Evolutionary conservation across 2,329 filamentous ascomycete species (phyloP).

Genomic region (Trichoderma sp.): DNA sequence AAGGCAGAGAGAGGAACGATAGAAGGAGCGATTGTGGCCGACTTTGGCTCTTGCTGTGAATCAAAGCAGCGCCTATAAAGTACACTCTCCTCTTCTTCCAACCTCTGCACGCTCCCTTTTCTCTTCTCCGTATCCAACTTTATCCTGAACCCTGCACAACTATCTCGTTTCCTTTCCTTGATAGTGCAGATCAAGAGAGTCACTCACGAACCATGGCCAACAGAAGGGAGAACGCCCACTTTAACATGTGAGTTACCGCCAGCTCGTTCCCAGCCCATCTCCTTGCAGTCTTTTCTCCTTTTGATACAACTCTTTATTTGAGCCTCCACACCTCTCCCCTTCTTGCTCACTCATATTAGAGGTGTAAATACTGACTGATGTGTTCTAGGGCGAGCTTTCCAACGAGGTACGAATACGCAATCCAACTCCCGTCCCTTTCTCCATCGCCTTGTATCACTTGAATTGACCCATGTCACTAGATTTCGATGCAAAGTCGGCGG

Average conservation of each 20-base stretch:
- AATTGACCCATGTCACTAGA: constrained; percentile 22
- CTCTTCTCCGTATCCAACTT: not conserved
- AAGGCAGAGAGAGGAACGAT: not conserved
- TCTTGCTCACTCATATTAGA: not conserved
- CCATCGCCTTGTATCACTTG: not conserved
- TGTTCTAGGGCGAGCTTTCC: constrained; percentile 16
- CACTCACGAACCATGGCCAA: not conserved
- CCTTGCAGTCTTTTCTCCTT: not conserved
- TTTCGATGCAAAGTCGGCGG: constrained; percentile 37
- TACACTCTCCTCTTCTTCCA: not conserved
- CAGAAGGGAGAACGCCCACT: not conserved
- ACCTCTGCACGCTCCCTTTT: not conserved
- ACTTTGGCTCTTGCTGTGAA: not conserved
- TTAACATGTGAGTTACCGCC: not conserved
- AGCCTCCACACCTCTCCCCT: not conserved
- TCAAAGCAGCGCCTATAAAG: not conserved
- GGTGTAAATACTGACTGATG: not conserved
- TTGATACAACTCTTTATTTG: too few species aligned
- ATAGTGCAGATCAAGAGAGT: not conserved
- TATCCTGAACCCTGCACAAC: not conserved
- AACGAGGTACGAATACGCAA: constrained; percentile 21
- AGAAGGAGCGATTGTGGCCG: not conserved
- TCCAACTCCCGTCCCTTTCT: not conserved
- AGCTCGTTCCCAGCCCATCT: not conserved
- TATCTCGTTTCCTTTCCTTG: not conserved